phyloP scores from a whole-genome alignment of 2,329 filamentous ascomycete species.

The Lasiodiplodia theobromae region DNA sequence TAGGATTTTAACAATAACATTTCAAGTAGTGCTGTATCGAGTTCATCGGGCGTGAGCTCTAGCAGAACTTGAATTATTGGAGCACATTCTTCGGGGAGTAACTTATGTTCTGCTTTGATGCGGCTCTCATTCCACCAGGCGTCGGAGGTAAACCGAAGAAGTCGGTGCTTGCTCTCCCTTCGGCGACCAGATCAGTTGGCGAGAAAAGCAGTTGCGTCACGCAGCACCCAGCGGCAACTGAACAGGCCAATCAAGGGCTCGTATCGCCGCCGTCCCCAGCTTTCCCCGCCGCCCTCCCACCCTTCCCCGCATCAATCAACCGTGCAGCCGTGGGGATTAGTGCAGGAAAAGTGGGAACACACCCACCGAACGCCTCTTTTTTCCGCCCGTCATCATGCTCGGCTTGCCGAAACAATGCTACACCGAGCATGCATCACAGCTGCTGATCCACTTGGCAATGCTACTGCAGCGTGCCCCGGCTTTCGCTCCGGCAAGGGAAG shows the following conservation, averaged over 20 bases:
- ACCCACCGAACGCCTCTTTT: conserved; percentile 16
- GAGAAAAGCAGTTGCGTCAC: background rate
- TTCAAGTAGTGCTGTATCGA: too few species aligned
- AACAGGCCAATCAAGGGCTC: background rate
- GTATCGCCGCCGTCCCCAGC: background rate
- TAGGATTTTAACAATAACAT: too few species aligned
- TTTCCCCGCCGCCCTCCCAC: conserved; percentile 4
- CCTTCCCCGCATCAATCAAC: conserved; percentile 13
- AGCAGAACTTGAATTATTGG: too few species aligned
- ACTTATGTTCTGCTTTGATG: background rate
- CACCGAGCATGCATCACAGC: background rate
- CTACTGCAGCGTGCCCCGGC: conserved; percentile 3
- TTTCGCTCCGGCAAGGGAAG: conserved; percentile 13
- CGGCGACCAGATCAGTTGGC: too few species aligned
- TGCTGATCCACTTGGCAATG: background rate
- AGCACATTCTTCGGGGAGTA: too few species aligned
- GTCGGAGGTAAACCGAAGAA: background rate
- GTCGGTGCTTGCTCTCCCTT: background rate
- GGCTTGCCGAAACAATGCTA: conserved; percentile 9
- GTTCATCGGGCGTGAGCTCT: too few species aligned
- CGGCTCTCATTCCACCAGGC: background rate
- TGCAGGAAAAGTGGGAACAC: conserved; percentile 6
- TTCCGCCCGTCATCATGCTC: conserved; percentile 8
- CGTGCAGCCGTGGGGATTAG: conserved; percentile 2
- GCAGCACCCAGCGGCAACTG: background rate